phyloP scores from a whole-genome alignment of 306 rosid species.

The Rosa rugosa region DNA sequence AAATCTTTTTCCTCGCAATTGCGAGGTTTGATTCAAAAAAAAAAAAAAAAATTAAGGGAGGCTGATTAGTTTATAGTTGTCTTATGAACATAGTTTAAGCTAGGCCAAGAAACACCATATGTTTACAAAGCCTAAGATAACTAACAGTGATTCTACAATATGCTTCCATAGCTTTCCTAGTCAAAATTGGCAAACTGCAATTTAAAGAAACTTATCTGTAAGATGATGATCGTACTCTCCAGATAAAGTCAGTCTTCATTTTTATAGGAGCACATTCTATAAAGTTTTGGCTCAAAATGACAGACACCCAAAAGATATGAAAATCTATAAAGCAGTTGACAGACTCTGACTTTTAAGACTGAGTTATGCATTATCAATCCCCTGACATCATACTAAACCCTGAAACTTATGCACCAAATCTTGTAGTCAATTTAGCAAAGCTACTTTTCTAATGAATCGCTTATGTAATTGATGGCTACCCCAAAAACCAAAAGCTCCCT shows the following conservation, averaged over 20 bases:
- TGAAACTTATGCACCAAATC: not conserved
- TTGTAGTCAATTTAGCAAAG: not conserved
- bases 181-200: slow-evolving; percentile 16
- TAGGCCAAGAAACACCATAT: not conserved
- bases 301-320: not conserved
- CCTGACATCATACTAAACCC: not conserved
- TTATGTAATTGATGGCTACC: not conserved
- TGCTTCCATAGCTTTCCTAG: not conserved
- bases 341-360: not conserved
- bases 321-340: slow-evolving; percentile 7
- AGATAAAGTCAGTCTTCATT: slow-evolving; percentile 10
- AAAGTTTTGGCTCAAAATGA: not conserved
- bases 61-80: not conserved
- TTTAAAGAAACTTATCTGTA: not conserved
- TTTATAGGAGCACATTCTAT: not conserved
- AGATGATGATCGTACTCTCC: not conserved
- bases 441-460: not conserved
- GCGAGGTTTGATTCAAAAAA: too few species aligned
- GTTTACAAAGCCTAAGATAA: not conserved
- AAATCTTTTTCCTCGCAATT: too few species aligned
- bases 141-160: not conserved
- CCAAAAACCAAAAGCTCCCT: not conserved
- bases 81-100: not conserved
- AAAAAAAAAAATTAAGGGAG: not conserved
- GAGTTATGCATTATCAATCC: not conserved